These are phyloP conservation scores for Oryza meridionalis DNA, from an alignment of 176 grass and related monocot species.

Conservation along the genomic window DNA sequence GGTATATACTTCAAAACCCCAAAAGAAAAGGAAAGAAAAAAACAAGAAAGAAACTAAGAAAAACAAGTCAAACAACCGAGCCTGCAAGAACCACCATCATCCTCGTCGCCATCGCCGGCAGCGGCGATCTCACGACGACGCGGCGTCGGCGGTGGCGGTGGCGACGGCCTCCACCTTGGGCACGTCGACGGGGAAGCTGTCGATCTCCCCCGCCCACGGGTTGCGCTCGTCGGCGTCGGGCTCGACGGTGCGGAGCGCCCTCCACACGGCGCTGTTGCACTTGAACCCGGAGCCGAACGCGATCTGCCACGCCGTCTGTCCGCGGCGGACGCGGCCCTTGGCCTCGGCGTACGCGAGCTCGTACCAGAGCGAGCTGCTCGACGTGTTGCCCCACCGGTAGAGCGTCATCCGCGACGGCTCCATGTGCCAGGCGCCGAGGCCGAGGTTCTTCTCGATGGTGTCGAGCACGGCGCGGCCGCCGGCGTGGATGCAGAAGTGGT, in stretches of 20 bases:
- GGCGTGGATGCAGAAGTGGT: slow-evolving; percentile 98
- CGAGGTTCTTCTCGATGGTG: slow-evolving; percentile 75
- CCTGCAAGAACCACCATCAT: background rate
- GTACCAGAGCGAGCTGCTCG: slow-evolving; percentile 65
- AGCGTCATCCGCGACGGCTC: slow-evolving; percentile 63
- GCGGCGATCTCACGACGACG: background rate
- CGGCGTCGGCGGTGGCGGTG: background rate
- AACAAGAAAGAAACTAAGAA: background rate
- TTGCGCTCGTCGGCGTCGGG: slow-evolving; percentile 33
- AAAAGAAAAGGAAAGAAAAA: background rate
- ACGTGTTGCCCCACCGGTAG: slow-evolving; percentile 67
- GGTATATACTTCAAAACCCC: background rate
- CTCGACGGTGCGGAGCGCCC: slow-evolving; percentile 52
- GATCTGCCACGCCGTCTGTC: slow-evolving; percentile 56
- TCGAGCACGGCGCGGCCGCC: slow-evolving; percentile 80
- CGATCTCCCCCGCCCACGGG: slow-evolving; percentile 66
- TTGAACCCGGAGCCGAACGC: slow-evolving; percentile 70
- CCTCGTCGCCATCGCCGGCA: background rate
- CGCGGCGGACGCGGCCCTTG: slow-evolving; percentile 39
- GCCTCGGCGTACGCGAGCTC: slow-evolving; percentile 67
- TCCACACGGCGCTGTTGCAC: slow-evolving; percentile 93
- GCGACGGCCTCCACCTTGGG: slow-evolving; percentile 69
- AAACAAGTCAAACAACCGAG: background rate
- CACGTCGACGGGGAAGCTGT: slow-evolving; percentile 74
- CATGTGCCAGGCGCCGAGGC: slow-evolving; percentile 49